Evolutionary conservation across 495 filamentous ascomycete genomes (phyloP).

Genomic region (Usnea hakonensis): DNA sequence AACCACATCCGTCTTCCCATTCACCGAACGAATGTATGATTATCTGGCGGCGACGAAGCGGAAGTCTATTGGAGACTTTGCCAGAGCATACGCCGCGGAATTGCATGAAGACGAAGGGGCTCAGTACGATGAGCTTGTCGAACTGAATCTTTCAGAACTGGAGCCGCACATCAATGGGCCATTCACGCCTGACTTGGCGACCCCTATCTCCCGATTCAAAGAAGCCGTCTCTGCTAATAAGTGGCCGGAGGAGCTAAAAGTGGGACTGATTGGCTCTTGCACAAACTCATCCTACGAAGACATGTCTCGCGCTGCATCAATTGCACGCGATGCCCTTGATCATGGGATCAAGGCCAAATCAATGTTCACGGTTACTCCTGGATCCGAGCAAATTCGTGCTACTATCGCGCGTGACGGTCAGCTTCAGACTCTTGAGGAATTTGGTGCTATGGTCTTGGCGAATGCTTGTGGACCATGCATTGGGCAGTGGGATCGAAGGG

Average conservation of each 20-base stretch:
- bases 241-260: conserved; percentile 97
- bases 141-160: conserved; percentile 89
- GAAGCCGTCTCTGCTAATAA: conserved; percentile 87
- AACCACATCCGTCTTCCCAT: conserved; percentile 97
- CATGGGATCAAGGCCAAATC: conserved; percentile 93
- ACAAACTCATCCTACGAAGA: conserved; percentile 99
- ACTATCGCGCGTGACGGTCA: conserved; percentile 94
- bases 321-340: conserved; percentile 87
- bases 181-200: conserved; percentile 98
- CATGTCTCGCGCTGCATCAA: conserved; percentile 91
- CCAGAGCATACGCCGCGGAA: conserved; percentile 74
- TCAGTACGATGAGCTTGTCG: conserved; percentile 92
- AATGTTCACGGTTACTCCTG: conserved; percentile 89
- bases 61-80: conserved; percentile 79
- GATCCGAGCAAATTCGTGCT: conserved; percentile 95
- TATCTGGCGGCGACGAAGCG: conserved; percentile 93
- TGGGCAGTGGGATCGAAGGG: conserved; percentile 87
- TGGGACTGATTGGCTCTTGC: conserved; percentile 95
- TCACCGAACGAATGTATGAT: conserved; percentile 96
- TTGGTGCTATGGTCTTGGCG: conserved; percentile 90
- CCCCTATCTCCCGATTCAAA: conserved; percentile 95
- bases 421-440: conserved; percentile 93
- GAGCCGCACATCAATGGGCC: conserved; percentile 99
- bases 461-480: conserved; percentile 87
- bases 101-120: conserved; percentile 87